These are phyloP conservation scores for Pinus taeda DNA, from an alignment of 75 land plant species.

Conservation along the genomic window DNA sequence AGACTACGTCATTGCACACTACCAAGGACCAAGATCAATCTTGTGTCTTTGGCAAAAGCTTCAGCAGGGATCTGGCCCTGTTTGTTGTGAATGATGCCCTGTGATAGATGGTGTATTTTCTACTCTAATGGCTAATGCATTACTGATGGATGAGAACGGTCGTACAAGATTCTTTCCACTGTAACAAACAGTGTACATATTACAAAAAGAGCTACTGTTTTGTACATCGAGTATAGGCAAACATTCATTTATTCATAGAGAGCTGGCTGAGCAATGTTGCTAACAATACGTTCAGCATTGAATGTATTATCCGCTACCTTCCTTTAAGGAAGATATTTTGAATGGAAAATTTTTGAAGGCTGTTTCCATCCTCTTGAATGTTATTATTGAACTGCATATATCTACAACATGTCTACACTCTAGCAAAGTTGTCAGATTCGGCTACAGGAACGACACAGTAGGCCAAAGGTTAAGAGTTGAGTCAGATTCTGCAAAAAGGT, in stretches of 20 bases:
- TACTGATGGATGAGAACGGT: neutral
- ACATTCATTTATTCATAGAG: conserved; percentile 2
- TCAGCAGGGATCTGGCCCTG: conserved; percentile 32
- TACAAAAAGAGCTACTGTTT: neutral
- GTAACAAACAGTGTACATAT: conserved; percentile 1
- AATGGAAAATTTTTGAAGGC: neutral
- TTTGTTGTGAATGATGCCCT: conserved; percentile 46
- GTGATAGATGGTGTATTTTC: neutral
- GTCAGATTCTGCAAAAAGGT: too few relatives aligned
- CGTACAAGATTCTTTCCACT: neutral
- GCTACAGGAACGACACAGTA: too few relatives aligned
- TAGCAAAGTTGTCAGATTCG: too few relatives aligned
- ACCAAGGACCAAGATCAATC: conserved; percentile 84
- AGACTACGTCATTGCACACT: conserved; percentile 84
- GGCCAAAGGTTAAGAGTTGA: too few relatives aligned
- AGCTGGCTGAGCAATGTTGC: neutral
- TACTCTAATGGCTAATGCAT: neutral
- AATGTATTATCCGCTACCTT: neutral
- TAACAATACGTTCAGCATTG: neutral
- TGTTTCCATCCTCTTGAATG: too few relatives aligned
- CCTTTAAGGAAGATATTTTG: neutral
- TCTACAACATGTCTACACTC: too few relatives aligned
- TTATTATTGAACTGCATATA: too few relatives aligned
- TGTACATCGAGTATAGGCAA: neutral
- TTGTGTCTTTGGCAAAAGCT: conserved; percentile 86